phyloP scores from a whole-genome alignment of 768 basidiomycete species.

The Podaxis sp. region DNA sequence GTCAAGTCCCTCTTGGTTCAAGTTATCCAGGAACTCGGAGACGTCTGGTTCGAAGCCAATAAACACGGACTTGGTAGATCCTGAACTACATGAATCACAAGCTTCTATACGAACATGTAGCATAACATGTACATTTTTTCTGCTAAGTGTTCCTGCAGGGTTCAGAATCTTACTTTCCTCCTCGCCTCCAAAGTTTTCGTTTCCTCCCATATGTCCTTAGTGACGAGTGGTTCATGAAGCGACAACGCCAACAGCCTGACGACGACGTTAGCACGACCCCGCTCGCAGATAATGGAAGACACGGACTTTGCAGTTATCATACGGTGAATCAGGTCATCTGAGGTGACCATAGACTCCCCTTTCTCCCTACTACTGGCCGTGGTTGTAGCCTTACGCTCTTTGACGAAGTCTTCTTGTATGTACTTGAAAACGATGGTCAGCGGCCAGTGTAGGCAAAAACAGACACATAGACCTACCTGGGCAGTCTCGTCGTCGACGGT shows the following conservation, averaged over 20 bases:
- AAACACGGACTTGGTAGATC: slow-evolving; percentile 30
- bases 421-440: slow-evolving; percentile 37
- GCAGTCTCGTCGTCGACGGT: slow-evolving; percentile 53
- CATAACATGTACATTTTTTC: not conserved
- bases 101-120: not conserved
- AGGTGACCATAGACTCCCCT: slow-evolving; percentile 25
- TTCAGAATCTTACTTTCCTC: slow-evolving; percentile 30
- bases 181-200: slow-evolving; percentile 58
- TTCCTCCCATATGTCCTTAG: slow-evolving; percentile 58
- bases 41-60: slow-evolving; percentile 67
- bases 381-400: slow-evolving; percentile 33
- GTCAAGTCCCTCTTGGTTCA: slow-evolving; percentile 50
- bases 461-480: slow-evolving; percentile 42
- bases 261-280: slow-evolving; percentile 13
- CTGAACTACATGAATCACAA: slow-evolving; percentile 8
- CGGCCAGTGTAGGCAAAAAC: not conserved
- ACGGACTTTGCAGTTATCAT: slow-evolving; percentile 71
- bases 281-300: not conserved
- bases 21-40: slow-evolving; percentile 60
- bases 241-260: slow-evolving; percentile 63
- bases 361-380: slow-evolving; percentile 18
- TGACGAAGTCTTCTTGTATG: slow-evolving; percentile 76
- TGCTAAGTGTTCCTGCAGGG: not conserved
- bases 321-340: slow-evolving; percentile 63
- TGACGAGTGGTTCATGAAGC: slow-evolving; percentile 52